A percentile compares a stretch with the other conserved stretches of the same genome.
Evolutionary conservation across 768 basidiomycete species (phyloP).

Genomic region (Hericium coralloides): DNA sequence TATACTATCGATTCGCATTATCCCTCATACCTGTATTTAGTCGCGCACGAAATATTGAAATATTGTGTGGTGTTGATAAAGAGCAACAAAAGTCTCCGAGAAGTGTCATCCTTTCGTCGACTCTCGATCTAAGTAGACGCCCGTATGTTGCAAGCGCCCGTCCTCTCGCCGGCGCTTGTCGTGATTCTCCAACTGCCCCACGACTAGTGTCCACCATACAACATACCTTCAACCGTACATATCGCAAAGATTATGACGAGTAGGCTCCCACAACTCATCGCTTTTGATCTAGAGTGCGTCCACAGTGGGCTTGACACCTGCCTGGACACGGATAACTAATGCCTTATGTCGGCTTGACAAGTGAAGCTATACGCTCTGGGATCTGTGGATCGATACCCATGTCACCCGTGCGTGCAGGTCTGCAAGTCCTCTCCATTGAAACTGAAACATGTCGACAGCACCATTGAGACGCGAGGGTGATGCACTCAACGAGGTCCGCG

Average conservation of each 20-base stretch:
- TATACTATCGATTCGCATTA: too few species aligned
- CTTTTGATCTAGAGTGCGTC: slow-evolving; percentile 75
- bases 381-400: slow-evolving; percentile 81
- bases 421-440: not conserved
- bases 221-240: not conserved
- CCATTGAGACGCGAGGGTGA: slow-evolving; percentile 44
- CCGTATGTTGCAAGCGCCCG: too few species aligned
- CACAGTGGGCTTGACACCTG: not conserved
- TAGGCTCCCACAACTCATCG: slow-evolving; percentile 53
- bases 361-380: slow-evolving; percentile 75
- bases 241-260: slow-evolving; percentile 17
- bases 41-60: too few species aligned
- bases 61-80: too few species aligned
- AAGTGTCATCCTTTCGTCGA: too few species aligned
- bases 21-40: too few species aligned
- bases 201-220: too few species aligned
- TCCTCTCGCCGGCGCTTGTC: too few species aligned
- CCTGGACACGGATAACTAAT: slow-evolving; percentile 1
- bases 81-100: too few species aligned
- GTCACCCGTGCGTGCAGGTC: slow-evolving; percentile 34
- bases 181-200: too few species aligned
- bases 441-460: slow-evolving; percentile 23
- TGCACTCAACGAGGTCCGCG: slow-evolving; percentile 39
- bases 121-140: too few species aligned
- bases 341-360: not conserved